A percentile compares a stretch with the other conserved stretches of the same genome.
Conservation (phyloP, 176 grass and related monocot genomes). For the Cenchrus purpureus region DNA sequence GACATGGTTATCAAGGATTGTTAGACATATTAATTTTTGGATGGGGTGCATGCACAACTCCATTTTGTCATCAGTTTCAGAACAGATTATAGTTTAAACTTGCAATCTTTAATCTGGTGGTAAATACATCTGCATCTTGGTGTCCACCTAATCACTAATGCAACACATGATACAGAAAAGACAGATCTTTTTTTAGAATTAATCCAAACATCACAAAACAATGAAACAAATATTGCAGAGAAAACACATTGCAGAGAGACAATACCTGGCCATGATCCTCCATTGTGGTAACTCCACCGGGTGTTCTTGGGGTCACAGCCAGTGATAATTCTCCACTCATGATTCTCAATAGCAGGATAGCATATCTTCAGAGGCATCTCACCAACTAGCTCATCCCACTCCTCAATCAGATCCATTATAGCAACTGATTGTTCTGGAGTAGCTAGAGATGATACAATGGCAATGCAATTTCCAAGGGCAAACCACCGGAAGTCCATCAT, state of each 20-base stretch:
- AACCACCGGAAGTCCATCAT: slow-evolving; percentile 99
- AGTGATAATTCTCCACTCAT: slow-evolving; percentile 91
- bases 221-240: background rate
- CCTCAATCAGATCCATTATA: slow-evolving; percentile 96
- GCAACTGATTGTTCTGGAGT: slow-evolving; percentile 88
- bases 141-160: background rate
- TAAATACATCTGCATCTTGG: background rate
- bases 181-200: background rate
- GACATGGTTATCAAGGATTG: background rate
- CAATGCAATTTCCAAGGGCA: slow-evolving; percentile 90
- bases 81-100: slow-evolving; percentile 14
- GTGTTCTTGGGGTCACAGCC: slow-evolving; percentile 96
- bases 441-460: slow-evolving; percentile 86
- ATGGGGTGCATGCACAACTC: background rate
- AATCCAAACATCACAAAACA: background rate
- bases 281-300: slow-evolving; percentile 96
- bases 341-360: slow-evolving; percentile 88
- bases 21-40: background rate
- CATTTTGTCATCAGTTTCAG: background rate
- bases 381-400: slow-evolving; percentile 93
- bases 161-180: background rate
- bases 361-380: slow-evolving; percentile 95
- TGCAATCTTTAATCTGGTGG: background rate
- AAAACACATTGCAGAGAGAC: background rate
- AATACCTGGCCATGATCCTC: slow-evolving; percentile 96